These are phyloP conservation scores for Kingdonia uniflora DNA, from an alignment of 164 flowering plant species.

Conservation along the genomic window DNA sequence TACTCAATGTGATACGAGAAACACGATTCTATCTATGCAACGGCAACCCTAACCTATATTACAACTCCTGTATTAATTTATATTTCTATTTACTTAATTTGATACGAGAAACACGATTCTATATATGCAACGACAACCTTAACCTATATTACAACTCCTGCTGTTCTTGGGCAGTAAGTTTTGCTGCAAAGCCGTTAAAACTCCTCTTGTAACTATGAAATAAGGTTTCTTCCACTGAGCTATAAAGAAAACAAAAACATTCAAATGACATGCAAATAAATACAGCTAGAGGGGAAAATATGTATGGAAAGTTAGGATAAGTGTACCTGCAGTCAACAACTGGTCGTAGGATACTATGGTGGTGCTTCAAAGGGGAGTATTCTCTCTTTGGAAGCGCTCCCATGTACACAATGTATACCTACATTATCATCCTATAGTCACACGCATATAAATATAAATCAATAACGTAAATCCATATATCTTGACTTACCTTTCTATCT, in stretches of 20 bases:
- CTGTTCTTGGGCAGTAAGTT: background rate
- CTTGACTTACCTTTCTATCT: background rate
- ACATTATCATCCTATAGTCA: background rate
- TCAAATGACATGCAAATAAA: no score
- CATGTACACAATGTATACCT: no score
- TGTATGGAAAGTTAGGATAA: background rate
- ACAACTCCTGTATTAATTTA: no score
- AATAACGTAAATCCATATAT: background rate
- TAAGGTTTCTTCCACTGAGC: background rate
- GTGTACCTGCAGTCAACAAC: background rate
- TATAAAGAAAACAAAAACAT: no score
- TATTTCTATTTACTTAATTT: no score
- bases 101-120: no score
- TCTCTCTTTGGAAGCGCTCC: background rate
- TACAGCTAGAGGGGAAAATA: no score
- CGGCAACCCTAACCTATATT: no score
- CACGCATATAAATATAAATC: background rate
- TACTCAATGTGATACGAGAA: no score
- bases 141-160: no score
- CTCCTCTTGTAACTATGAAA: background rate
- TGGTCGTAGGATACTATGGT: background rate
- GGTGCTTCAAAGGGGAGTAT: background rate
- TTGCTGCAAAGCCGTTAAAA: background rate
- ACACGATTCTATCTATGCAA: no score
- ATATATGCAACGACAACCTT: no score